Base-by-base conservation (phyloP, 495 filamentous ascomycete genomes). In the Arthonia radiata region DNA sequence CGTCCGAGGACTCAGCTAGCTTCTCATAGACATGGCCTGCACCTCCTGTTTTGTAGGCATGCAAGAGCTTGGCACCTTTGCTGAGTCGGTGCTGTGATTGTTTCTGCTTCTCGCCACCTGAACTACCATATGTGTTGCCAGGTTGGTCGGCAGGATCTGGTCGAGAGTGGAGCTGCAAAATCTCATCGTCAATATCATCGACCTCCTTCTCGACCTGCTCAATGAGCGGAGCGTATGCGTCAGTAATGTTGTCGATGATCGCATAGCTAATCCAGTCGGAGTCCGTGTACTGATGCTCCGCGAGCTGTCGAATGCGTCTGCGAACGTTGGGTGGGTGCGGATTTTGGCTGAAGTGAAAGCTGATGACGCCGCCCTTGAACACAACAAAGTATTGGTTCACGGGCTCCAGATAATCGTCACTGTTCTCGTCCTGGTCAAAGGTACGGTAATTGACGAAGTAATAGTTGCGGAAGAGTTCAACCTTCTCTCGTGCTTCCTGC, bases 191-290 rank as follows among this genome's bases (percentile, higher is more conserved):
- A 33, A 92, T 91, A 22, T 77, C 71, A 37, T 82, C 75, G 17
- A 83, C 77, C 42, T 94, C 83, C 15, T 80, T 62, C 37, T 83
- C 75, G 25, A 97, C 86, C 18, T 59, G 64, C 38, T 89, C 69
- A 28, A 94, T 92, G 4, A 92, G 55, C 1, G 86, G 86, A 0
- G 68, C 77, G 35, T 91, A 97, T 3, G 73, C 81, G 47, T 97
- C 86, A 5, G 86, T 93, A 37, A 97, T 91, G 42, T 97, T 83
- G 46, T 97, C 86, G 38, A 97, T 93, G 36, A 97, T 64, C 17
- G 80, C 86, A 37, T 97, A 97, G 9, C 78, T 89, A 38, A 97
- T 93, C 86, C 86, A 97, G 46, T 97, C 86, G 0, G 82, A 79
- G 33, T 70, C 80, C 4, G 92, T 56, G 36, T 86, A 76, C 37